These are phyloP conservation scores for Inga oerstediana DNA, from an alignment of 306 rosid species.

Conservation along the genomic window DNA sequence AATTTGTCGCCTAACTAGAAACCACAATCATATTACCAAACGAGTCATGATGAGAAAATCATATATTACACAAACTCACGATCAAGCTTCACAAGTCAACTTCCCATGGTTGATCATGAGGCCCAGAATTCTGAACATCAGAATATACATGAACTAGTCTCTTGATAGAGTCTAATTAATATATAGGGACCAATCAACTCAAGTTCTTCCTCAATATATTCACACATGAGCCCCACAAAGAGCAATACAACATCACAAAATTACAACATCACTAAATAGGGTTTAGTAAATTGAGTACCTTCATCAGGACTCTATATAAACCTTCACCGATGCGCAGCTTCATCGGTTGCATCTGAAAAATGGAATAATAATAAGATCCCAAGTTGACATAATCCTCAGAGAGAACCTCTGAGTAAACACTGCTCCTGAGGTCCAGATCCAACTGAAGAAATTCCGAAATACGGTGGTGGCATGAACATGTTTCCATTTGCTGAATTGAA, in stretches of 20 bases:
- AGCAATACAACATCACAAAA: constrained; percentile 46
- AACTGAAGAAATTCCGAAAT: constrained; percentile 56
- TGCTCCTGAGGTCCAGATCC: constrained; percentile 60
- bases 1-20: constrained; percentile 21
- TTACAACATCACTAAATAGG: constrained; percentile 42
- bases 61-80: constrained; percentile 43
- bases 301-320: constrained; percentile 24
- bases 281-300: constrained; percentile 32
- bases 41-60: constrained; percentile 45
- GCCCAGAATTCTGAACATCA: constrained; percentile 36
- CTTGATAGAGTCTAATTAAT: constrained; percentile 42
- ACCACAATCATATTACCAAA: constrained; percentile 37
- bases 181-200: constrained; percentile 38
- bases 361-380: constrained; percentile 51
- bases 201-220: constrained; percentile 53
- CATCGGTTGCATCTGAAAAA: constrained; percentile 61
- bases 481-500: constrained; percentile 51
- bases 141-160: constrained; percentile 46
- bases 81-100: constrained; percentile 32
- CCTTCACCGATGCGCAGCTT: constrained; percentile 43
- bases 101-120: constrained; percentile 31
- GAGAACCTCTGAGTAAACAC: constrained; percentile 45
- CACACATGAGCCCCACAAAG: constrained; percentile 38
- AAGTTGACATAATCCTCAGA: constrained; percentile 51
- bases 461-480: constrained; percentile 50